These are phyloP conservation scores for Beauveria varroae DNA, from an alignment of 2,329 filamentous ascomycete species.

Conservation along the genomic window DNA sequence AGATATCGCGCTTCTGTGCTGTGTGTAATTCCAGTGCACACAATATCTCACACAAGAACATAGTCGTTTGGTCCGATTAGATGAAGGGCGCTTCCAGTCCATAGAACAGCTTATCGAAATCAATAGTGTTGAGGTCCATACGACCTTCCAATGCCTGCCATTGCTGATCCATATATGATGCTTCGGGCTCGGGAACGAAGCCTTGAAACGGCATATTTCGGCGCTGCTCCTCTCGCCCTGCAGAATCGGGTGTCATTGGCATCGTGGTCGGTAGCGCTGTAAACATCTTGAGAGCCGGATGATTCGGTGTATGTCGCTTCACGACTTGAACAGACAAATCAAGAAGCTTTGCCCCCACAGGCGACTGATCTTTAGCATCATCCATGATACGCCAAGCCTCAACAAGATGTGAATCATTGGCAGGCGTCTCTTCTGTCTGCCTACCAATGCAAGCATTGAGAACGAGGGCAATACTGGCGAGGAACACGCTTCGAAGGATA, in stretches of 20 bases:
- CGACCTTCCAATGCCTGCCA: slow-evolving; percentile 21
- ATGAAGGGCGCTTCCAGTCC: slow-evolving; percentile 27
- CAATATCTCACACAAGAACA: neutral
- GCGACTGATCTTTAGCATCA: slow-evolving; percentile 22
- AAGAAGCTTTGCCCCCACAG: slow-evolving; percentile 22
- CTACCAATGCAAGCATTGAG: slow-evolving; percentile 24
- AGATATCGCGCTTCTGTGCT: neutral
- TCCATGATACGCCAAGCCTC: slow-evolving; percentile 28
- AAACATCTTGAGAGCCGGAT: slow-evolving; percentile 17
- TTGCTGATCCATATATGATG: slow-evolving; percentile 19
- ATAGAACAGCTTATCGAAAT: slow-evolving; percentile 29
- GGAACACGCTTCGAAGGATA: slow-evolving; percentile 26
- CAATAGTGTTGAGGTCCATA: slow-evolving; percentile 27
- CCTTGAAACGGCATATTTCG: slow-evolving; percentile 9
- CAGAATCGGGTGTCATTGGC: slow-evolving; percentile 25
- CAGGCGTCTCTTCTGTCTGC: slow-evolving; percentile 17
- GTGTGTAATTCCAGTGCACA: neutral
- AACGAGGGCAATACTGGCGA: slow-evolving; percentile 27
- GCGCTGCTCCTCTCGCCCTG: slow-evolving; percentile 13
- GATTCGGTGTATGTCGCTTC: slow-evolving; percentile 23
- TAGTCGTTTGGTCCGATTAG: slow-evolving; percentile 7
- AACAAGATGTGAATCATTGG: slow-evolving; percentile 20
- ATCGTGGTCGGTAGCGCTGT: slow-evolving; percentile 12
- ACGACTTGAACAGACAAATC: slow-evolving; percentile 25
- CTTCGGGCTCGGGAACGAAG: slow-evolving; percentile 12